These are phyloP conservation scores for Peniophora sp. DNA, from an alignment of 1,284 basidiomycete species.

Conservation along the genomic window DNA sequence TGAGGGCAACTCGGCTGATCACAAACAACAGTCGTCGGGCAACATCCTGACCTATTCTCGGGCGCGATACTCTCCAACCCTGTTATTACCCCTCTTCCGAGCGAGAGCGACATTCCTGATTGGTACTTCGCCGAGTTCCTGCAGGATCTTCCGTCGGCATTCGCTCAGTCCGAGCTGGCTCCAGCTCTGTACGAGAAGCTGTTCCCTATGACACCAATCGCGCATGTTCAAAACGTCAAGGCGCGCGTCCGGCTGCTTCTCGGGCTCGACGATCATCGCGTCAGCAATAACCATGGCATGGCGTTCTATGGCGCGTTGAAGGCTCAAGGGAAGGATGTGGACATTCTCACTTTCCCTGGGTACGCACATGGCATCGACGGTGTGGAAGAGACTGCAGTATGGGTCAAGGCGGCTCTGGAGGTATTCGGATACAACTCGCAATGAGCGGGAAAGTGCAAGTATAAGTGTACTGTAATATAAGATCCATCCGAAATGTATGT, in stretches of 20 bases:
- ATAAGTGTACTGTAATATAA: background rate
- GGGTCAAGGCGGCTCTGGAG: background rate
- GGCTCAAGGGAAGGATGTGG: slow-evolving; percentile 35
- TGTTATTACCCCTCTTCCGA: slow-evolving; percentile 54
- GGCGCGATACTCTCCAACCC: slow-evolving; percentile 64
- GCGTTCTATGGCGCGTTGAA: slow-evolving; percentile 61
- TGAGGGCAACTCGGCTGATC: slow-evolving; percentile 3
- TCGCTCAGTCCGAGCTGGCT: slow-evolving; percentile 24
- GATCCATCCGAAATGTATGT: background rate
- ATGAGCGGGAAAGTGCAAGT: background rate
- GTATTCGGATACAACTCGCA: background rate
- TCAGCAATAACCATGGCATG: slow-evolving; percentile 55
- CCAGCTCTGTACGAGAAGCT: slow-evolving; percentile 37
- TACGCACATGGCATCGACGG: slow-evolving; percentile 59
- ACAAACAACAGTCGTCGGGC: slow-evolving; percentile 45
- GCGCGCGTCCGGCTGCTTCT: slow-evolving; percentile 52
- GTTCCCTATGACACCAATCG: slow-evolving; percentile 49
- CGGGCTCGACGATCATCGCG: slow-evolving; percentile 55
- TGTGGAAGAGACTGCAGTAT: slow-evolving; percentile 29
- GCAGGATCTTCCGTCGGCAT: slow-evolving; percentile 28
- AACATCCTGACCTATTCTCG: slow-evolving; percentile 51
- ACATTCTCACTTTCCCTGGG: slow-evolving; percentile 56
- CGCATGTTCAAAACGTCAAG: slow-evolving; percentile 41
- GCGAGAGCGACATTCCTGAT: slow-evolving; percentile 62
- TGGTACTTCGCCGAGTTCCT: slow-evolving; percentile 64